phyloP scores from a whole-genome alignment of 352 stramenopile genomes.

The Phytopythium montanum region DNA sequence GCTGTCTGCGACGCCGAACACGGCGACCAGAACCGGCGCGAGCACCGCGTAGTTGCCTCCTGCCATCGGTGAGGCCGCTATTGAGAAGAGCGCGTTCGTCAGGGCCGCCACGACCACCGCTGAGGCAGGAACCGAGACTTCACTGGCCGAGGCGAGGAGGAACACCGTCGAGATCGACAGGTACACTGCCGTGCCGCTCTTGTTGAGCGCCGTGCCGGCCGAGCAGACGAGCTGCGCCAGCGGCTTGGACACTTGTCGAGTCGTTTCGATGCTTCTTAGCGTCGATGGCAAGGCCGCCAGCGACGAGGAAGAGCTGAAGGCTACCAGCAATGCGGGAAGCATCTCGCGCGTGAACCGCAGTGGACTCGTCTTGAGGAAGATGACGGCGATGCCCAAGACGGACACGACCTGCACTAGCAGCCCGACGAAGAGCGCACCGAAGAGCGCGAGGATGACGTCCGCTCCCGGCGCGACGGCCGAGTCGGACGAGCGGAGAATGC shows the following conservation, averaged over 20 bases:
- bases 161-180: conserved; percentile 45
- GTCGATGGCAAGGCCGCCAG: conserved; percentile 49
- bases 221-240: conserved; percentile 58
- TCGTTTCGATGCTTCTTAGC: conserved; percentile 45
- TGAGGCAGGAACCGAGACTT: conserved; percentile 14
- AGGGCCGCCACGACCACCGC: conserved; percentile 32
- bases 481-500: conserved; percentile 25
- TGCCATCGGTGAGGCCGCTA: conserved; percentile 37
- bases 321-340: conserved; percentile 44
- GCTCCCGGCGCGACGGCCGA: conserved; percentile 10
- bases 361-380: conserved; percentile 41
- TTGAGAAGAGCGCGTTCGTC: conserved; percentile 32
- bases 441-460: conserved; percentile 32
- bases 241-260: conserved; percentile 46
- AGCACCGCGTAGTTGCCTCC: conserved; percentile 29
- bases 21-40: conserved; percentile 34
- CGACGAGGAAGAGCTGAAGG: conserved; percentile 42
- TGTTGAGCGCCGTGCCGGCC: conserved; percentile 43
- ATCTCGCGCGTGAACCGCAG: conserved; percentile 34
- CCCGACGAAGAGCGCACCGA: conserved; percentile 41
- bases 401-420: conserved; percentile 35
- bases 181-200: conserved; percentile 59
- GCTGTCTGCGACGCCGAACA: conserved; percentile 34
- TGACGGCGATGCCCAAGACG: conserved; percentile 28
- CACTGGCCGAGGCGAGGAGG: conserved; percentile 25